phyloP scores from a whole-genome alignment of 257 asterid species.

The Solanum rostratum region DNA sequence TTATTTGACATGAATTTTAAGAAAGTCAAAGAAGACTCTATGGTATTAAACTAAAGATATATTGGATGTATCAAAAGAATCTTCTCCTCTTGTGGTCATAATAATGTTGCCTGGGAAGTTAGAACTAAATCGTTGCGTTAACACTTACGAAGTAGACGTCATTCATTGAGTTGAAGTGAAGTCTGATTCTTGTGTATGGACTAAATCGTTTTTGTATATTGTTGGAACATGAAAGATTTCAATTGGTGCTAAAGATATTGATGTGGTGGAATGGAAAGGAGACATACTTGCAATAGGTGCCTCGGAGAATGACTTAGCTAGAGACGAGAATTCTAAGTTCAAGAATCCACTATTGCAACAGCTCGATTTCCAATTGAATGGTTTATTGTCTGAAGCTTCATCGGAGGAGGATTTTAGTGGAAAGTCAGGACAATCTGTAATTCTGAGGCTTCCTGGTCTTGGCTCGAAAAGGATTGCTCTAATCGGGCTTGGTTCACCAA shows the following conservation, averaged over 20 bases:
- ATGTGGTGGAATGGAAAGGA: conserved; percentile 90
- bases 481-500: conserved; percentile 70
- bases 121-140: too few relatives aligned
- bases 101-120: too few relatives aligned
- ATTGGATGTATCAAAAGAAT: too few relatives aligned
- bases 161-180: background rate
- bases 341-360: conserved; percentile 56
- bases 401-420: conserved; percentile 86
- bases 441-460: conserved; percentile 63
- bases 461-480: conserved; percentile 68
- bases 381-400: conserved; percentile 73
- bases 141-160: too few relatives aligned
- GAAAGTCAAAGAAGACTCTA: too few relatives aligned
- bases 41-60: too few relatives aligned
- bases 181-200: background rate
- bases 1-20: too few relatives aligned
- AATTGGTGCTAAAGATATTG: conserved; percentile 71
- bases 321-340: conserved; percentile 64
- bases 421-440: conserved; percentile 73
- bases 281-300: conserved; percentile 89
- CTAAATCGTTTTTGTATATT: background rate
- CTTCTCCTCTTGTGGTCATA: too few relatives aligned
- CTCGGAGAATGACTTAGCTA: conserved; percentile 65
- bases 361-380: conserved; percentile 60
- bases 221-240: conserved; percentile 38